These are phyloP conservation scores for Cenchrus americanus DNA, from an alignment of 176 grass and related monocot genomes.

Conservation along the genomic window DNA sequence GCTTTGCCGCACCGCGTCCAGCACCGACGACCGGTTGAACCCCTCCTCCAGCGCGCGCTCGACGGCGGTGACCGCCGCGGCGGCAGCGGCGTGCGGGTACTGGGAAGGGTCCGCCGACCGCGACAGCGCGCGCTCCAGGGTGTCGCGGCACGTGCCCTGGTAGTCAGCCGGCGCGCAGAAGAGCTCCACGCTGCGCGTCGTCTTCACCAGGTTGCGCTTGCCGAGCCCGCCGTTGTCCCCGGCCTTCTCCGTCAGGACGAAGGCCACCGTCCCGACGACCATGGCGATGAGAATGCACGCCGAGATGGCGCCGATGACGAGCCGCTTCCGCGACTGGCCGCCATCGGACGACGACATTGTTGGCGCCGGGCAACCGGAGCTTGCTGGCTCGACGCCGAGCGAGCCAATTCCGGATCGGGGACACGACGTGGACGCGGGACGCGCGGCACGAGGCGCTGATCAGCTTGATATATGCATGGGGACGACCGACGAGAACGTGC, in stretches of 20 bases:
- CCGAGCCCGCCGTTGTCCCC: slow-evolving; percentile 11
- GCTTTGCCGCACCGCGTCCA: slow-evolving; percentile 52
- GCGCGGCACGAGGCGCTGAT: not conserved
- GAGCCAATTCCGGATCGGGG: not conserved
- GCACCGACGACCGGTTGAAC: slow-evolving; percentile 58
- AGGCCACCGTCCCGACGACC: slow-evolving; percentile 57
- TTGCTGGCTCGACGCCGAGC: not conserved
- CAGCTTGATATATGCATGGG: slow-evolving; percentile 30
- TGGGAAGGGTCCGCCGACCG: not conserved
- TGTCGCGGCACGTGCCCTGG: slow-evolving; percentile 59
- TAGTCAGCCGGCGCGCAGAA: slow-evolving; percentile 84
- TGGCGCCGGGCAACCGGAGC: not conserved
- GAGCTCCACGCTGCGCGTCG: slow-evolving; percentile 67
- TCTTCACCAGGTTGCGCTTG: slow-evolving; percentile 46
- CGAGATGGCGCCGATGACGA: slow-evolving; percentile 48
- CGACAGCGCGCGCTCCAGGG: slow-evolving; percentile 50
- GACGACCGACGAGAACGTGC: not conserved
- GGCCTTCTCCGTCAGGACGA: slow-evolving; percentile 36
- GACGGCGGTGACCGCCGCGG: slow-evolving; percentile 55
- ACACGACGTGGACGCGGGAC: not conserved
- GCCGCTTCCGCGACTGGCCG: slow-evolving; percentile 30
- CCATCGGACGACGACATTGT: slow-evolving; percentile 43
- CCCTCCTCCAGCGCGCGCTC: slow-evolving; percentile 39
- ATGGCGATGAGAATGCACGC: slow-evolving; percentile 58
- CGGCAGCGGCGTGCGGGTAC: slow-evolving; percentile 64